A percentile compares a stretch with the other conserved stretches of the same genome.
These are phyloP conservation scores for Beauveria scarabaeidicola DNA, from an alignment of 2,329 filamentous ascomycete genomes.

Conservation along the genomic window DNA sequence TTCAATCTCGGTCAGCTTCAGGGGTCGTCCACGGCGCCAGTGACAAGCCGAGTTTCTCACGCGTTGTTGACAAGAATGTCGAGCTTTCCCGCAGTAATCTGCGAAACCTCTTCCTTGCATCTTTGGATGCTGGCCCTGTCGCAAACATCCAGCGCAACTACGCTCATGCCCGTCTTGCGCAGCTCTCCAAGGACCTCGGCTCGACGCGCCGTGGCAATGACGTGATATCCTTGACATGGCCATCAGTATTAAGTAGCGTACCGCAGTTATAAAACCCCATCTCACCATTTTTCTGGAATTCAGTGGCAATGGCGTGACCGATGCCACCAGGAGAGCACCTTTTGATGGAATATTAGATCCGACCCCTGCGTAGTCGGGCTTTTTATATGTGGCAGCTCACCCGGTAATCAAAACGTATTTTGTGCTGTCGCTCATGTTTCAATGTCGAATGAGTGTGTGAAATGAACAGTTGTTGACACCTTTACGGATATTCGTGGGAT, in stretches of 20 bases:
- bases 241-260: constrained; percentile 15
- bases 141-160: constrained; percentile 46
- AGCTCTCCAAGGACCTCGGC: constrained; percentile 38
- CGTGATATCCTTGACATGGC: constrained; percentile 34
- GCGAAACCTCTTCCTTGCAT: constrained; percentile 37
- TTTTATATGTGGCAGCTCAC: constrained; percentile 21
- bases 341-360: background rate
- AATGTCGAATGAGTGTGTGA: background rate
- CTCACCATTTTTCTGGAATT: constrained; percentile 4
- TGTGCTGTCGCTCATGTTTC: constrained; percentile 16
- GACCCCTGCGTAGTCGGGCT: background rate
- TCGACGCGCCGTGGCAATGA: constrained; percentile 49
- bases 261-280: background rate
- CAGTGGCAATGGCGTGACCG: constrained; percentile 43
- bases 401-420: constrained; percentile 43
- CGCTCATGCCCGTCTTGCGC: constrained; percentile 38
- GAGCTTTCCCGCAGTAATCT: constrained; percentile 42
- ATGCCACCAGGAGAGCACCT: constrained; percentile 53
- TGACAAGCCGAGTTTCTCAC: constrained; percentile 20
- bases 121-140: constrained; percentile 39
- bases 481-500: background rate
- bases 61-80: constrained; percentile 55
- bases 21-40: background rate
- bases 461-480: background rate
- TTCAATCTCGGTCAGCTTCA: background rate